Evolutionary conservation across 164 flowering plant genomes (phyloP).

Genomic region (Nymphaea colorata): DNA sequence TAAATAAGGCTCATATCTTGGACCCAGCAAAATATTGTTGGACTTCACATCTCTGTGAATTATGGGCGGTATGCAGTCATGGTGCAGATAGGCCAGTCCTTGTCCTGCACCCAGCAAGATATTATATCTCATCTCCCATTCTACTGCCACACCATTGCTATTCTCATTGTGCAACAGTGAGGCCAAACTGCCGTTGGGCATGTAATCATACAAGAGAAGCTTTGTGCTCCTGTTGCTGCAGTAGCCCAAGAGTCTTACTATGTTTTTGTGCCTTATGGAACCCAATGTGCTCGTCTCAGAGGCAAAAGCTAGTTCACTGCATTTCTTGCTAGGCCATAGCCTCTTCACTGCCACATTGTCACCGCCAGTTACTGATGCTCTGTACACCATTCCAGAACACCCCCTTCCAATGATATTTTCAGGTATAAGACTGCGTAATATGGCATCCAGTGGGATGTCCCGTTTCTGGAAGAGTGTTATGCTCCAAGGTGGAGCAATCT

Average conservation of each 20-base stretch:
- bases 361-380: slow-evolving; percentile 46
- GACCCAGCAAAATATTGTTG: slow-evolving; percentile 76
- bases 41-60: slow-evolving; percentile 94
- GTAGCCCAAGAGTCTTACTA: slow-evolving; percentile 79
- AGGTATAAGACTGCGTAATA: slow-evolving; percentile 43
- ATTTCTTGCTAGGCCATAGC: slow-evolving; percentile 69
- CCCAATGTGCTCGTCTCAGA: slow-evolving; percentile 76
- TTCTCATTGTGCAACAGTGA: slow-evolving; percentile 41
- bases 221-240: slow-evolving; percentile 50
- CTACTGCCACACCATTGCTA: slow-evolving; percentile 48
- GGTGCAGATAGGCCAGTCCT: slow-evolving; percentile 88
- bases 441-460: slow-evolving; percentile 61
- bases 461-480: slow-evolving; percentile 82
- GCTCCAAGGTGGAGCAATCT: slow-evolving; percentile 36
- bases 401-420: slow-evolving; percentile 86
- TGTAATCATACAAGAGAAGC: slow-evolving; percentile 74
- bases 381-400: slow-evolving; percentile 93
- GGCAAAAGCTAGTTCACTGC: slow-evolving; percentile 50
- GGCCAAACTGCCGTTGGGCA: slow-evolving; percentile 84
- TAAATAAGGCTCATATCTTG: slow-evolving; percentile 50
- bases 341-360: slow-evolving; percentile 80
- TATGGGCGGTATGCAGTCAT: slow-evolving; percentile 90
- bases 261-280: slow-evolving; percentile 78
- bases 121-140: slow-evolving; percentile 78
- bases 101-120: slow-evolving; percentile 71